These are phyloP conservation scores for Neurospora sp. DNA, from an alignment of 2,329 filamentous ascomycete genomes.

Conservation along the genomic window DNA sequence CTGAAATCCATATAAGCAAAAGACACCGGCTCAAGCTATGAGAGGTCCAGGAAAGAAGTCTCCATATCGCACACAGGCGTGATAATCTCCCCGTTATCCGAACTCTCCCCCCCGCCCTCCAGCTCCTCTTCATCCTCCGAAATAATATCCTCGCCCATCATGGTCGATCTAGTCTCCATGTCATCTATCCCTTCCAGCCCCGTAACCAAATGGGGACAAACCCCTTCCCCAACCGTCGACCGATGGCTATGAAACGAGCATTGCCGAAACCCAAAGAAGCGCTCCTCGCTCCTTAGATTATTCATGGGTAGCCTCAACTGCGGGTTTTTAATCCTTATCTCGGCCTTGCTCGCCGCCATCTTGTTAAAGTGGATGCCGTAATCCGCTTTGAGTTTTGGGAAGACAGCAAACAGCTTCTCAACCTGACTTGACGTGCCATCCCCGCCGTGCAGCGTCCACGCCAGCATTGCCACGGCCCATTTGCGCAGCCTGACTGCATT, in stretches of 20 bases:
- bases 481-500: slow-evolving; percentile 43
- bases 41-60: slow-evolving; percentile 6
- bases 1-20: not conserved
- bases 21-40: not conserved
- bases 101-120: not conserved
- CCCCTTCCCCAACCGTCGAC: slow-evolving; percentile 40
- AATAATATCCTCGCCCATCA: not conserved
- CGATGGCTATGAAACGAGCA: slow-evolving; percentile 52
- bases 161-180: not conserved
- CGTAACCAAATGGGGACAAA: slow-evolving; percentile 34
- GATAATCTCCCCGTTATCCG: slow-evolving; percentile 2
- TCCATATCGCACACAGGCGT: slow-evolving; percentile 5
- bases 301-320: slow-evolving; percentile 49
- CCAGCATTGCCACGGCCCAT: slow-evolving; percentile 51
- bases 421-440: slow-evolving; percentile 25
- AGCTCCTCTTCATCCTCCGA: not conserved
- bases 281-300: slow-evolving; percentile 43
- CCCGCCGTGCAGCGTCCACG: slow-evolving; percentile 38
- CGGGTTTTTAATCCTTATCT: slow-evolving; percentile 49
- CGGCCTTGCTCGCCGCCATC: slow-evolving; percentile 39
- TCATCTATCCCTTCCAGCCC: not conserved
- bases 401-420: slow-evolving; percentile 31
- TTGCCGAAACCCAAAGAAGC: slow-evolving; percentile 49
- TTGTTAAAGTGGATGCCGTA: slow-evolving; percentile 42
- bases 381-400: slow-evolving; percentile 38